These are phyloP conservation scores for Gyrodon lividus DNA, from an alignment of 768 basidiomycete genomes.

Conservation along the genomic window DNA sequence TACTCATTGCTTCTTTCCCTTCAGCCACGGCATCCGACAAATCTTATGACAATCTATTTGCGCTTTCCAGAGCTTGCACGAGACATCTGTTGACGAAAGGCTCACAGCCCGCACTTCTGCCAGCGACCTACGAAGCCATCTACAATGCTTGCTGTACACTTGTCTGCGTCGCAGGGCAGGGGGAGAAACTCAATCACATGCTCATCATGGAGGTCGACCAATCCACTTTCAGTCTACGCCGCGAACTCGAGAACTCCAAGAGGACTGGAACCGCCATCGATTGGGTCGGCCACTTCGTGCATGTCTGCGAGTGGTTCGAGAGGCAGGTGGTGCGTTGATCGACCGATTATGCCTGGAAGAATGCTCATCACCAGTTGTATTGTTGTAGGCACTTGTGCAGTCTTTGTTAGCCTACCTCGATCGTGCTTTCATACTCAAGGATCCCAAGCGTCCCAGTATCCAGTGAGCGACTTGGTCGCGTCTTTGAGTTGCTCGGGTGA, in stretches of 20 bases:
- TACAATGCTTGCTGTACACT: conserved; percentile 56
- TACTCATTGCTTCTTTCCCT: neutral
- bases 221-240: conserved; percentile 42
- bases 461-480: conserved; percentile 37
- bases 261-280: conserved; percentile 31
- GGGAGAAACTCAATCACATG: conserved; percentile 56
- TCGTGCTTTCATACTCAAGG: conserved; percentile 53
- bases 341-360: neutral
- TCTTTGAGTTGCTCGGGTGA: neutral
- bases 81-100: conserved; percentile 41
- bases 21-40: conserved; percentile 12
- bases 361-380: conserved; percentile 1
- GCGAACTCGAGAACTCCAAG: conserved; percentile 32
- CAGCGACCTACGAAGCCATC: conserved; percentile 54
- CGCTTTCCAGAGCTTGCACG: conserved; percentile 37
- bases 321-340: conserved; percentile 52
- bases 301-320: conserved; percentile 62
- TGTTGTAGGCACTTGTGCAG: conserved; percentile 50
- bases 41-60: conserved; percentile 19
- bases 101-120: conserved; percentile 30
- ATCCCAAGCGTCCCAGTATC: conserved; percentile 39
- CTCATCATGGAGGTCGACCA: conserved; percentile 62
- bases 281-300: conserved; percentile 62
- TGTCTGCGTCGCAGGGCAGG: conserved; percentile 52
- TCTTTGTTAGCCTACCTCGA: conserved; percentile 73